phyloP scores from a whole-genome alignment of 768 basidiomycete genomes.

The Coprinopsis cinerea region DNA sequence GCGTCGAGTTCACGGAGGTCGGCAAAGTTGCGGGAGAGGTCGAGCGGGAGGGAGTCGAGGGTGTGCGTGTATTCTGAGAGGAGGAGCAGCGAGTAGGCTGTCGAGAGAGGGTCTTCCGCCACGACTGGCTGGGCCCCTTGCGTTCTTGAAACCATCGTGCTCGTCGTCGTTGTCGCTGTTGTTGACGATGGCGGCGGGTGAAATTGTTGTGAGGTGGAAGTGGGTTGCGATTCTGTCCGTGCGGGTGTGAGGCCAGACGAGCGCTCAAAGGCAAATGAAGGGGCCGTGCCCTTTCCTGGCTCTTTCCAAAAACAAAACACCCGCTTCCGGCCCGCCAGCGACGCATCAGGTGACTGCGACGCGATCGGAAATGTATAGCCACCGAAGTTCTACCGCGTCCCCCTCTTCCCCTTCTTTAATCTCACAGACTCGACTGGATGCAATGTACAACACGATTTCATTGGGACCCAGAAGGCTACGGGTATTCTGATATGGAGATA shows the following conservation, averaged over 20 bases:
- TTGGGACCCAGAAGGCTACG: no score
- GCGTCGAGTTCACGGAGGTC: constrained; percentile 99
- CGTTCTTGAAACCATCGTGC: constrained; percentile 4
- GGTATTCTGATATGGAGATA: no score
- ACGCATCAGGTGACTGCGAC: not conserved
- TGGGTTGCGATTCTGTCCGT: not conserved
- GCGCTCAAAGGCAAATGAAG: not conserved
- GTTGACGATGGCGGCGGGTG: not conserved
- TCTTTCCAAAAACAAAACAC: not conserved
- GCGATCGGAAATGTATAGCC: not conserved
- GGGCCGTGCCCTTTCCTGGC: not conserved
- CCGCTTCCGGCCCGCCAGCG: not conserved
- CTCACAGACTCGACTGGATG: no score
- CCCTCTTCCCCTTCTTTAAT: no score
- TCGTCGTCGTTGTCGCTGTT: not conserved
- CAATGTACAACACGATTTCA: no score
- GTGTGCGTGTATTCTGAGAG: constrained; percentile 85
- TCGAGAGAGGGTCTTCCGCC: constrained; percentile 25
- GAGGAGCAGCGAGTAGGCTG: constrained; percentile 60
- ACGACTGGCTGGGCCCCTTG: constrained; percentile 14
- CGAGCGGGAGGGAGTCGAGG: constrained; percentile 88
- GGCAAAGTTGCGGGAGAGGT: constrained; percentile 90
- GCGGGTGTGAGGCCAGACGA: not conserved
- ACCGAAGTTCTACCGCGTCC: not conserved
- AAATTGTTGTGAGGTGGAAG: not conserved